Conservation (phyloP, 805 yeast species). For the Wickerhamomyces strasburgensis region DNA sequence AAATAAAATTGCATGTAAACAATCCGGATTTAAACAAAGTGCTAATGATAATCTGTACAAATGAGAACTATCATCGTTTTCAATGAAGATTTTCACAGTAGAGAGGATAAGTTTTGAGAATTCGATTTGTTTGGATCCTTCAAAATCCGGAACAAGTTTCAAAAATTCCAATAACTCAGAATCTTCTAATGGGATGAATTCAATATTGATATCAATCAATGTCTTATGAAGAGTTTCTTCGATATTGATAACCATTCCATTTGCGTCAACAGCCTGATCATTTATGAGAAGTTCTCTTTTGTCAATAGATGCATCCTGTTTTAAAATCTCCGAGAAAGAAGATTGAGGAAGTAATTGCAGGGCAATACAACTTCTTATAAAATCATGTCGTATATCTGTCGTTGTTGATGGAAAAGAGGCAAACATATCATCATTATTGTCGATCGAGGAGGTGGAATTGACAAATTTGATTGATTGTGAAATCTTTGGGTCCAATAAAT, state of each 20-base stretch:
- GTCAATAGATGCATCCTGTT: constrained; percentile 37
- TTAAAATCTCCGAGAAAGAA: constrained; percentile 30
- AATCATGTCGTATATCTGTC: constrained; percentile 46
- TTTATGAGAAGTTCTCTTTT: constrained; percentile 26
- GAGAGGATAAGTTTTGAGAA: constrained; percentile 33
- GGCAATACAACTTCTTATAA: constrained; percentile 40
- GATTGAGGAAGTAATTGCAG: constrained; percentile 33
- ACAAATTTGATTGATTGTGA: constrained; percentile 24
- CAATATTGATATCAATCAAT: constrained; percentile 38
- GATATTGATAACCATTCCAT: constrained; percentile 29
- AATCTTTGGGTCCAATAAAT: constrained; percentile 31
- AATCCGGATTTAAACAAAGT: constrained; percentile 37
- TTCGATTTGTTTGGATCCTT: constrained; percentile 43
- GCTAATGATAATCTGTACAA: constrained; percentile 50
- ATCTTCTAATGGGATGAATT: constrained; percentile 45
- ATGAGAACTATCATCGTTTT: constrained; percentile 36
- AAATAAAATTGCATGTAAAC: constrained; percentile 40
- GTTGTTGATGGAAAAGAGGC: constrained; percentile 44
- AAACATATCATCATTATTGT: constrained; percentile 40
- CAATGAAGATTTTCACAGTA: constrained; percentile 33
- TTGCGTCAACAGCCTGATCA: constrained; percentile 31
- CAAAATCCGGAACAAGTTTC: constrained; percentile 38
- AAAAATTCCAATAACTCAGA: constrained; percentile 50
- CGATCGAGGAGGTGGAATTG: constrained; percentile 13
- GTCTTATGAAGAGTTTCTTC: constrained; percentile 24